phyloP scores from a whole-genome alignment of 2,329 filamentous ascomycete genomes.

The Fonsecaea nubica region DNA sequence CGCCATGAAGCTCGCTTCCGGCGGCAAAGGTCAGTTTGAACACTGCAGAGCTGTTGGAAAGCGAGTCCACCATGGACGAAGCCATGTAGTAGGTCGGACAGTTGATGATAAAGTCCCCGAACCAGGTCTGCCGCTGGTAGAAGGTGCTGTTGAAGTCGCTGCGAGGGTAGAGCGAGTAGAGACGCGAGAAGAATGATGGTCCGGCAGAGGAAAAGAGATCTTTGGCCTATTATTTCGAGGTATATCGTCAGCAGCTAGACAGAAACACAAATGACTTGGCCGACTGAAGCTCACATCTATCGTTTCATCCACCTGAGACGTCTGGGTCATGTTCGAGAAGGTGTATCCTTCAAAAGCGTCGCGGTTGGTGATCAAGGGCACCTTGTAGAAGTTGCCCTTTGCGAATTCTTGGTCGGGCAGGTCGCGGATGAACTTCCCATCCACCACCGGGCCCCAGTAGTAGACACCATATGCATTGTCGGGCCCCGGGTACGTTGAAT shows the following conservation, averaged over 20 bases:
- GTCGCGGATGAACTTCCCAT: constrained; percentile 45
- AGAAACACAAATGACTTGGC: neutral
- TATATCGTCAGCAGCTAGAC: neutral
- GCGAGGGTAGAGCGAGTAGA: constrained; percentile 50
- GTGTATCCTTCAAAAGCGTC: constrained; percentile 49
- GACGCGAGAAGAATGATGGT: constrained; percentile 48
- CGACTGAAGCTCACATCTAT: constrained; percentile 37
- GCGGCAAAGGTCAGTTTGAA: constrained; percentile 47
- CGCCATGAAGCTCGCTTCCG: constrained; percentile 45
- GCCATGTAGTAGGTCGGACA: constrained; percentile 40
- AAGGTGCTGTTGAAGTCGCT: constrained; percentile 41
- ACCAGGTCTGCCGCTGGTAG: constrained; percentile 48
- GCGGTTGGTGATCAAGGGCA: constrained; percentile 47
- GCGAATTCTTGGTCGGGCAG: constrained; percentile 45
- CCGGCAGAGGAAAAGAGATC: constrained; percentile 46
- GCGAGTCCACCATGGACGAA: constrained; percentile 22
- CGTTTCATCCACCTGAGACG: constrained; percentile 41
- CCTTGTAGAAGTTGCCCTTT: constrained; percentile 41
- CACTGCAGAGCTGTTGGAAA: constrained; percentile 34
- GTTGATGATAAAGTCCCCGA: constrained; percentile 54
- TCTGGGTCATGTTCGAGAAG: constrained; percentile 45
- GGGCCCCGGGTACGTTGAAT: constrained; percentile 22
- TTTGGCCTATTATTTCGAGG: constrained; percentile 27
- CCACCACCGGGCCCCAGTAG: constrained; percentile 42
- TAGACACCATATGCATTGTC: constrained; percentile 25